These are phyloP conservation scores for Colletotrichum theobromicola DNA, from an alignment of 2,329 filamentous ascomycete species.

Conservation along the genomic window DNA sequence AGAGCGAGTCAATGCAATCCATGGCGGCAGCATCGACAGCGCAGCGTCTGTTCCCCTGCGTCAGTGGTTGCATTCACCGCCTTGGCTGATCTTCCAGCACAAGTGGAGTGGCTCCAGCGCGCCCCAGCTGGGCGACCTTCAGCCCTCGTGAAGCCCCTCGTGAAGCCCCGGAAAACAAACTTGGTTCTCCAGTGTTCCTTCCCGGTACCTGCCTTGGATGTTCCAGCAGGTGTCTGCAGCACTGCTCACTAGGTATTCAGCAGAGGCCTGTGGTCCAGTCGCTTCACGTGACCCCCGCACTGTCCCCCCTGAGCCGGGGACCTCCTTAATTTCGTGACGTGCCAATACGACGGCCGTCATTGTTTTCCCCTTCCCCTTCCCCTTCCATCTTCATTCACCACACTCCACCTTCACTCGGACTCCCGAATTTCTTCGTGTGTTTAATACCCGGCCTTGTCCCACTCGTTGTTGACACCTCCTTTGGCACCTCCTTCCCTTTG, in stretches of 20 bases:
- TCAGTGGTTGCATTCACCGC: background rate
- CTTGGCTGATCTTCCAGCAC: slow-evolving; percentile 3
- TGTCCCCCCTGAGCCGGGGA: background rate
- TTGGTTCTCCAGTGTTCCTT: background rate
- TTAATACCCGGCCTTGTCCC: slow-evolving; percentile 18
- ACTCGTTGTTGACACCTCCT: background rate
- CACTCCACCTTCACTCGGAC: background rate
- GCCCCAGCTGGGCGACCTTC: background rate
- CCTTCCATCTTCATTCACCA: background rate
- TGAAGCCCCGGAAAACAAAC: slow-evolving; percentile 18
- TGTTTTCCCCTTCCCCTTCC: slow-evolving; percentile 10
- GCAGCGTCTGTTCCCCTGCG: slow-evolving; percentile 1
- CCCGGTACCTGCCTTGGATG: background rate
- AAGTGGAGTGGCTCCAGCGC: slow-evolving; percentile 10
- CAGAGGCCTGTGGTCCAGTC: background rate
- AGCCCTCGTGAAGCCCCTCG: background rate
- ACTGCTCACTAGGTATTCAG: no score
- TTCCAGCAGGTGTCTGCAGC: background rate
- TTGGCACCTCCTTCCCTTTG: background rate
- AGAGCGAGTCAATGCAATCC: background rate
- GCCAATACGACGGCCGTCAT: slow-evolving; percentile 13
- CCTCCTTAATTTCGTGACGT: slow-evolving; percentile 20
- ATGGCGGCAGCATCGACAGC: background rate
- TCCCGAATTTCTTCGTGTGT: slow-evolving; percentile 1
- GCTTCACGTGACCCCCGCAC: background rate